Evolutionary conservation across 2,329 filamentous ascomycete genomes (phyloP).

Genomic region (Cyphellophora attinorum): DNA sequence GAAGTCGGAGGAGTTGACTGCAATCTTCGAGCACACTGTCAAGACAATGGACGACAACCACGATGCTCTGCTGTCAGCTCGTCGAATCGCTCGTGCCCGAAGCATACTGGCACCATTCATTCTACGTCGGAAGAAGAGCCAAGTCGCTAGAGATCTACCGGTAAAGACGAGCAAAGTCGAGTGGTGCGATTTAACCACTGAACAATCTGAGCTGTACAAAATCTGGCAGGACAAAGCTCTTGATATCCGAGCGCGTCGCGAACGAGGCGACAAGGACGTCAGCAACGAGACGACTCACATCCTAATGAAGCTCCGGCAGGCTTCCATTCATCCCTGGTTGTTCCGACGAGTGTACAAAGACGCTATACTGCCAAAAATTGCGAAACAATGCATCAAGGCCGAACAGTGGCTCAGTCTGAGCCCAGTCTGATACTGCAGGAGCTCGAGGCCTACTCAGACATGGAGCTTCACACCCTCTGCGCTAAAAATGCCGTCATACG

Average conservation of each 20-base stretch:
- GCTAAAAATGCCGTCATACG: slow-evolving; percentile 41
- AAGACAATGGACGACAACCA: slow-evolving; percentile 65
- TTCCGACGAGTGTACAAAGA: slow-evolving; percentile 76
- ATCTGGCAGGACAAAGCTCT: slow-evolving; percentile 55
- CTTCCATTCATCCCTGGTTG: slow-evolving; percentile 82
- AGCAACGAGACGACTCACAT: slow-evolving; percentile 52
- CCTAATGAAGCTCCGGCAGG: slow-evolving; percentile 86
- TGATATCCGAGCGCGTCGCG: slow-evolving; percentile 51
- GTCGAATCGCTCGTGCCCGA: slow-evolving; percentile 76
- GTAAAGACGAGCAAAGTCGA: slow-evolving; percentile 68
- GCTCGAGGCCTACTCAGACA: slow-evolving; percentile 48
- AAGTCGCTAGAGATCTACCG: slow-evolving; percentile 76
- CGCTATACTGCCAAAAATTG: slow-evolving; percentile 65
- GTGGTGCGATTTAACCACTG: slow-evolving; percentile 66
- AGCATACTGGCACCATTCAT: slow-evolving; percentile 95
- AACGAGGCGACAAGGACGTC: slow-evolving; percentile 44
- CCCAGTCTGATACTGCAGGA: slow-evolving; percentile 46
- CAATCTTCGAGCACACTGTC: slow-evolving; percentile 86
- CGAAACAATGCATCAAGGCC: slow-evolving; percentile 63
- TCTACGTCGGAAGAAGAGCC: slow-evolving; percentile 82
- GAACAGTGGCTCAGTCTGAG: slow-evolving; percentile 44
- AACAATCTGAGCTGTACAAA: slow-evolving; percentile 66
- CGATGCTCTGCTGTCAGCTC: slow-evolving; percentile 72
- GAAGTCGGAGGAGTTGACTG: slow-evolving; percentile 67
- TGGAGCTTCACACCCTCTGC: slow-evolving; percentile 52